Base-by-base conservation (phyloP, 768 basidiomycete species). In the Kwoniella mangroviensis region DNA sequence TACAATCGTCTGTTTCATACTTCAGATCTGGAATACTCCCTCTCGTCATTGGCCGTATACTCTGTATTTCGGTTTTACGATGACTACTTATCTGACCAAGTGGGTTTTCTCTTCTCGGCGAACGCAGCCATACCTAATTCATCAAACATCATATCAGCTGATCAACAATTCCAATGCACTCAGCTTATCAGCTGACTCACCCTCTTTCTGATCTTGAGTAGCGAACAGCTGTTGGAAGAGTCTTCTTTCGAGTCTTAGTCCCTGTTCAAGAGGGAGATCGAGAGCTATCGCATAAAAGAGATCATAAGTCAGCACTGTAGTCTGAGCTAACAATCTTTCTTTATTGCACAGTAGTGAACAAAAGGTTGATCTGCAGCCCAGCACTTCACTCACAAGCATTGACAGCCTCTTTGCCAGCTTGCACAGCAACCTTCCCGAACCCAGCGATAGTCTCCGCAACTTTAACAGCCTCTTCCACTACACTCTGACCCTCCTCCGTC, bases 191-290 rank as follows among this genome's bases (percentile, higher is more conserved):
- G 12, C 41, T 12, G 1, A 84, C 90, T 70, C 76, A 91, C 93
- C 94, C 85, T 96, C 94, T 86, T 95, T 95, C 85, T 95, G 94
- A 82, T 96, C 94, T 63, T 90, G 88, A 19, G 97, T 97, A 4
- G 94, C 94, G 77, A 99, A 98, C 68, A 94, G 84, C 51, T 89
- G 86, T 75, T 98, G 92, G 90, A 98, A 98, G 53, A 94, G 84
- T 71, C 93, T 86, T 70, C 94, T 87, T 84, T 98, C 97, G 73
- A 93, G 90, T 69, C 89, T 87, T 74, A 98, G 82, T 0, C 96
- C 97, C 78, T 97, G 92, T 4, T 87, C 84, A 55, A 99, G 86
- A 6, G 88, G 86, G 73, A 93, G 82, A 76, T 99, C 94, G 74
- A 89, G 91, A 22, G 93, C 95, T 88, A 75, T 19, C 62, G n/a